These are phyloP conservation scores for Geosmithia morbida DNA, from an alignment of 2,329 filamentous ascomycete genomes.

Conservation along the genomic window DNA sequence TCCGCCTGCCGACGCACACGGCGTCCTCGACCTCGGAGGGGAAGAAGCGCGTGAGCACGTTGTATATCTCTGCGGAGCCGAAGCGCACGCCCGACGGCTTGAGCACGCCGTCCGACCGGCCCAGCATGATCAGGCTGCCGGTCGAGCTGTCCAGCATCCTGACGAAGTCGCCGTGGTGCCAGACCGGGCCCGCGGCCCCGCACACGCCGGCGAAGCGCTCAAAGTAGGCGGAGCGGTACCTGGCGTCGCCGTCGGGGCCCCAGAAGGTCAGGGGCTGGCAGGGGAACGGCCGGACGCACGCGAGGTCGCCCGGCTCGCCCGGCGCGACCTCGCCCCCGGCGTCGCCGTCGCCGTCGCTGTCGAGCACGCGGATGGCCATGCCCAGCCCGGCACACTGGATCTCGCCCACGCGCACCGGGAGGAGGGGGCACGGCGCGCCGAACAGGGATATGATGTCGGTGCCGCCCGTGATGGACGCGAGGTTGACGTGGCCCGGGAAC, in stretches of 20 bases:
- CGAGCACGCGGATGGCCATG: constrained; percentile 57
- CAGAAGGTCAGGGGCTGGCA: constrained; percentile 88
- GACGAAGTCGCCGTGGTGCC: constrained; percentile 95
- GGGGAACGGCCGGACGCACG: constrained; percentile 76
- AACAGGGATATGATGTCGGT: constrained; percentile 96
- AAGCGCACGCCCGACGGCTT: constrained; percentile 89
- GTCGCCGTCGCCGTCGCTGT: constrained; percentile 36
- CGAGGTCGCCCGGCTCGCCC: constrained; percentile 70
- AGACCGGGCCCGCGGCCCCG: constrained; percentile 32
- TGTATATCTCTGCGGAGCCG: constrained; percentile 91
- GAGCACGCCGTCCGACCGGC: constrained; percentile 79
- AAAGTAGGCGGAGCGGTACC: constrained; percentile 79
- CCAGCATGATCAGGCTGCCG: constrained; percentile 77
- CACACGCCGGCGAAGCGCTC: constrained; percentile 50
- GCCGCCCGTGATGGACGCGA: constrained; percentile 87
- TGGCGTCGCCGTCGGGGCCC: constrained; percentile 46
- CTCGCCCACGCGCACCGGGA: constrained; percentile 58
- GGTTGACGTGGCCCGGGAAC: constrained; percentile 68
- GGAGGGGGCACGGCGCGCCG: constrained; percentile 64
- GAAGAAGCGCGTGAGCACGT: constrained; percentile 78
- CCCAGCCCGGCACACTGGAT: constrained; percentile 67
- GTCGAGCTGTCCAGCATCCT: constrained; percentile 49
- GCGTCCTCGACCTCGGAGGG: constrained; percentile 67
- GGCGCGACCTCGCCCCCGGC: constrained; percentile 23
- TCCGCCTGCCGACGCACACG: constrained; percentile 69